Base-by-base conservation (phyloP, 1,139 yeast species). In the Martiniozyma asiatica region DNA sequence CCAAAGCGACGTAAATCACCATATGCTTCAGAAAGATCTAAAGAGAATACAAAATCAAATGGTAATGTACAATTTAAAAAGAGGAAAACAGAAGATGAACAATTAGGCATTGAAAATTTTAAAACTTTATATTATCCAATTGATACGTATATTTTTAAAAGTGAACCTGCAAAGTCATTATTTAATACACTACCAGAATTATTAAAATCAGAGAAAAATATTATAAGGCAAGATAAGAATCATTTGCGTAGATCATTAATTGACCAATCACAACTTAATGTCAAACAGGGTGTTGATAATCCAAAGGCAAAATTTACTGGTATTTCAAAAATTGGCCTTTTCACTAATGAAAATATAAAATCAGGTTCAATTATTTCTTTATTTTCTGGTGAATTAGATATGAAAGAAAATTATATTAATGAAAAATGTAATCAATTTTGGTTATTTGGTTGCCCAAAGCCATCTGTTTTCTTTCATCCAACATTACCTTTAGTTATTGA, bases 391-490 rank as follows among this genome's bases (percentile, higher is more conserved):
- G 92, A 81, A 39, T 52, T 85, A 5, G 77, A 74, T 43, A 60
- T 68, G 30, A 73, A 73, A 39, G 62, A 63, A 14, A 69, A 68
- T 41, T 87, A 85, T 49, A 63, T 69, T 20, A 49, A 55, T 6
- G 81, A 82, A 42, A 63, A 71, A 8, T 60, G 73, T 32, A 89
- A 87, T 50, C 94, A 84, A 48, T 87, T 84, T 50, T 56, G 73
- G 37, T 53, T 68, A n/a, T 72, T 85, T 68, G 95, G 95, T 0
- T 73, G 84, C 12, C 75, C 93, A 9, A 85, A 85, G 46, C 89
- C 92, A 2, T 73, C 73, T 34, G 94, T 82, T 1, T 53, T 76
- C 44, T 56, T 68, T 45, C 59, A 66, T 51, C 61, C 73, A 14
- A 44, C 47, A 37, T 46, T 66, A 32, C 77, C 79, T 1, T 43